Percentiles rank a stretch among this genome's conserved stretches.
These are phyloP conservation scores for Ustilago curta DNA, from an alignment of 1,284 basidiomycete species.

Conservation along the genomic window DNA sequence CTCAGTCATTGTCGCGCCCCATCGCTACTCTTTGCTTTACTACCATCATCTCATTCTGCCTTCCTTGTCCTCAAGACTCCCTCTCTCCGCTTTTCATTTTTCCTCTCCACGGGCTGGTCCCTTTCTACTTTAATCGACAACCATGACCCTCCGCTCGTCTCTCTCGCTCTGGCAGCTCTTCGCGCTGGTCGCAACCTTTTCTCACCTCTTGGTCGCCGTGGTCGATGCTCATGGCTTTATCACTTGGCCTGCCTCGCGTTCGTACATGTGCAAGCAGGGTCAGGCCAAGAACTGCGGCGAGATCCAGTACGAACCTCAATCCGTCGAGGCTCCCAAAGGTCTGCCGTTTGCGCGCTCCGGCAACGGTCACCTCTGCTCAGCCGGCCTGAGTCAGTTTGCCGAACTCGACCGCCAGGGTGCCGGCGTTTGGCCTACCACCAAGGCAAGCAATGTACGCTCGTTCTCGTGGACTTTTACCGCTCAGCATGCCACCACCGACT, in stretches of 20 bases:
- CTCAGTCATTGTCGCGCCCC: neutral
- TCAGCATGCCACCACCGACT: slow-evolving; percentile 52
- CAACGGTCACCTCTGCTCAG: slow-evolving; percentile 46
- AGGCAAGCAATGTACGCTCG: slow-evolving; percentile 27
- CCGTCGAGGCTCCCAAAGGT: slow-evolving; percentile 49
- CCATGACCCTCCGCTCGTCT: slow-evolving; percentile 11
- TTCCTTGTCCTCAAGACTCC: slow-evolving; percentile 13
- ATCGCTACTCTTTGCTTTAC: slow-evolving; percentile 9
- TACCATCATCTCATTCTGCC: slow-evolving; percentile 24
- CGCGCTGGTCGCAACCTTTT: slow-evolving; percentile 40
- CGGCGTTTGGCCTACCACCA: slow-evolving; percentile 29
- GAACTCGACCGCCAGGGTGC: slow-evolving; percentile 40
- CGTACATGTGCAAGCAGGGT: slow-evolving; percentile 74
- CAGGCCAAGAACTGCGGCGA: slow-evolving; percentile 54
- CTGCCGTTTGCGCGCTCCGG: slow-evolving; percentile 38
- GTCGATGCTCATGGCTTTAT: slow-evolving; percentile 49
- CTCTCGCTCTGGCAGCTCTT: slow-evolving; percentile 28
- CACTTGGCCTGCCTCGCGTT: slow-evolving; percentile 71
- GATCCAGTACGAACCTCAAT: slow-evolving; percentile 55
- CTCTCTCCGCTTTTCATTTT: neutral
- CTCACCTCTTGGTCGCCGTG: slow-evolving; percentile 39
- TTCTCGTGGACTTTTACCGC: slow-evolving; percentile 52
- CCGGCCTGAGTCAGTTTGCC: slow-evolving; percentile 40
- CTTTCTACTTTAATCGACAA: slow-evolving; percentile 4
- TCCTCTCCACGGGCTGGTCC: slow-evolving; percentile 7